Evolutionary conservation across 1,284 basidiomycete species (phyloP).

Genomic region (Xerocomus minutiporus): DNA sequence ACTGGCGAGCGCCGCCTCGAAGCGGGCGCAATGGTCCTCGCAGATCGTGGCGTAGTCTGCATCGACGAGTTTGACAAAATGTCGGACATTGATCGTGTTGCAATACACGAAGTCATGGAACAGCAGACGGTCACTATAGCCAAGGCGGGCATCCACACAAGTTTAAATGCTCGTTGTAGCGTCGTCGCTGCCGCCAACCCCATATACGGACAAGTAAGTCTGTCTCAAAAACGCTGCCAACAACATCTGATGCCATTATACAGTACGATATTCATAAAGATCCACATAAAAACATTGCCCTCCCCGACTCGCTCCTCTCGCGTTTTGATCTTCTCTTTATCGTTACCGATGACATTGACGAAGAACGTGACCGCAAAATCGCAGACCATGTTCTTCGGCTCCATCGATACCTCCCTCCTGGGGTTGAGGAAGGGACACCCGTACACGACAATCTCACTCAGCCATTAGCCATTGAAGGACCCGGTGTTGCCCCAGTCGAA

Average conservation of each 20-base stretch:
- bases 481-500: constrained; percentile 52
- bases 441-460: constrained; percentile 86
- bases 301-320: constrained; percentile 96
- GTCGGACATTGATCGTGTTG: constrained; percentile 98
- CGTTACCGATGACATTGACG: constrained; percentile 97
- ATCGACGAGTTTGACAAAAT: constrained; percentile 99
- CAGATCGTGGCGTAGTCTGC: constrained; percentile 98
- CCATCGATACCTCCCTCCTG: constrained; percentile 95
- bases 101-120: constrained; percentile 99
- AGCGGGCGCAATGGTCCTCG: constrained; percentile 99
- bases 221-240: background rate
- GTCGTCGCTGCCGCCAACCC: constrained; percentile 99
- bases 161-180: constrained; percentile 95
- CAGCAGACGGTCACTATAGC: constrained; percentile 99
- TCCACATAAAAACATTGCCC: constrained; percentile 97
- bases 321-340: constrained; percentile 99
- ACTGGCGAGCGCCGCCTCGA: constrained; percentile 95
- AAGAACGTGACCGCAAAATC: constrained; percentile 89
- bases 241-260: constrained; percentile 4
- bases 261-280: constrained; percentile 99
- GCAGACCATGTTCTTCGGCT: constrained; percentile 97
- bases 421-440: constrained; percentile 92
- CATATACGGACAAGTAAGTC: constrained; percentile 89
- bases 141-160: constrained; percentile 98
- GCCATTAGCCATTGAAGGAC: constrained; percentile 79